Conservation (phyloP, 169 alveolate species). For the Cystoisospora suis region DNA sequence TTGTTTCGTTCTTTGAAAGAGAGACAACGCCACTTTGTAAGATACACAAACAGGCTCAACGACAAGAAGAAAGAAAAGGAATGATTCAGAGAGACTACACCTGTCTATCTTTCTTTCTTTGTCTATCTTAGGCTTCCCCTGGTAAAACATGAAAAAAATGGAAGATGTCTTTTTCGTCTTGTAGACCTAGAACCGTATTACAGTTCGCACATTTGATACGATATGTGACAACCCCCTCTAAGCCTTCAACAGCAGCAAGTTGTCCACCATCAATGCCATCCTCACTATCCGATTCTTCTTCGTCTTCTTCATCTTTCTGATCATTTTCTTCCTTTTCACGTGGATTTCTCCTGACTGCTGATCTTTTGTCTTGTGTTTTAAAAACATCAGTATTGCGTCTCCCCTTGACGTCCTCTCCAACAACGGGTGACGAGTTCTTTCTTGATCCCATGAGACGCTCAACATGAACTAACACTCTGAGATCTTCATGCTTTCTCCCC, state of each 20-base stretch:
- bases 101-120: too few species aligned
- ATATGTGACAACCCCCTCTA: too few species aligned
- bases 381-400: too few species aligned
- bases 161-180: background rate
- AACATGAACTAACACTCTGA: background rate
- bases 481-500: background rate
- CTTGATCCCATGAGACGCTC: background rate
- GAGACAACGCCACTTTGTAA: too few species aligned
- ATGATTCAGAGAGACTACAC: too few species aligned
- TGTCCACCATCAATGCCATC: background rate
- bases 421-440: background rate
- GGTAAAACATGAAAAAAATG: constrained; percentile 15
- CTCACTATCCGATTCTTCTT: background rate
- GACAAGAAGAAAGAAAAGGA: too few species aligned
- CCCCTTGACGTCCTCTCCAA: background rate
- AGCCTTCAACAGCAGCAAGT: too few species aligned
- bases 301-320: background rate
- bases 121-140: constrained; percentile 27
- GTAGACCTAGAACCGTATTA: background rate
- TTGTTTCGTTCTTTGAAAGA: too few species aligned
- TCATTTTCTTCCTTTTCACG: background rate
- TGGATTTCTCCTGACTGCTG: too few species aligned
- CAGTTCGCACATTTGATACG: background rate
- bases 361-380: too few species aligned
- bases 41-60: too few species aligned